Evolutionary conservation across 345 rosid genomes (phyloP).

Genomic region (Durio zibethinus): DNA sequence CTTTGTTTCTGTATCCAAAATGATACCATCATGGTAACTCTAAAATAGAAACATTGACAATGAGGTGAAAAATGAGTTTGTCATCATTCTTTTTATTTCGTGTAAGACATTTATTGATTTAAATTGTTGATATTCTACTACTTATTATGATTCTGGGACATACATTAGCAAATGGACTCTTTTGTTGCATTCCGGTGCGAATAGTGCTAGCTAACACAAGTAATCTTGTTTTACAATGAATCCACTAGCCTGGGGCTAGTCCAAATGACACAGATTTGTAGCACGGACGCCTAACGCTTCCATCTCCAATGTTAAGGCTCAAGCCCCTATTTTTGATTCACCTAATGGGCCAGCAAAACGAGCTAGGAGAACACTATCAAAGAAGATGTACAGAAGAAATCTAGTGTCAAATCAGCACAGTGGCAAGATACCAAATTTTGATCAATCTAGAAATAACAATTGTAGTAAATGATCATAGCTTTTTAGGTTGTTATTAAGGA

Average conservation of each 20-base stretch:
- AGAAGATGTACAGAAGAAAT: background rate
- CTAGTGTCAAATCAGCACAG: background rate
- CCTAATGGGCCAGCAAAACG: conserved; percentile 23
- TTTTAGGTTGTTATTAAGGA: no score
- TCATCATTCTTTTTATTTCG: no score
- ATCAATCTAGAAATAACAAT: background rate
- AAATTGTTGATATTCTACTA: background rate
- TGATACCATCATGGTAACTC: no score
- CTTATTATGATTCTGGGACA: no score
- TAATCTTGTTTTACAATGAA: conserved; percentile 27
- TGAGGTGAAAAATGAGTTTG: background rate
- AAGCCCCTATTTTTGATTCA: conserved; percentile 13
- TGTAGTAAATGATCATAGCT: background rate
- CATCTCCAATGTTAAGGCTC: conserved; percentile 11
- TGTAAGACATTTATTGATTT: no score
- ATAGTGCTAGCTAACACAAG: background rate
- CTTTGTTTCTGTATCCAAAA: background rate
- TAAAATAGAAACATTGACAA: background rate
- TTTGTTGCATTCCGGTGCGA: background rate
- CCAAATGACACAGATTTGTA: conserved; percentile 34
- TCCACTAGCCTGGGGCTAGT: conserved; percentile 44
- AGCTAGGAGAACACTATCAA: conserved; percentile 22
- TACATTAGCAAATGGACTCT: no score
- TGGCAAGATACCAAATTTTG: background rate
- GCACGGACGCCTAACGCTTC: conserved; percentile 32